Conservation (phyloP, 228 moss, liverwort and hornwort species). For the Sphagnum fallax region DNA sequence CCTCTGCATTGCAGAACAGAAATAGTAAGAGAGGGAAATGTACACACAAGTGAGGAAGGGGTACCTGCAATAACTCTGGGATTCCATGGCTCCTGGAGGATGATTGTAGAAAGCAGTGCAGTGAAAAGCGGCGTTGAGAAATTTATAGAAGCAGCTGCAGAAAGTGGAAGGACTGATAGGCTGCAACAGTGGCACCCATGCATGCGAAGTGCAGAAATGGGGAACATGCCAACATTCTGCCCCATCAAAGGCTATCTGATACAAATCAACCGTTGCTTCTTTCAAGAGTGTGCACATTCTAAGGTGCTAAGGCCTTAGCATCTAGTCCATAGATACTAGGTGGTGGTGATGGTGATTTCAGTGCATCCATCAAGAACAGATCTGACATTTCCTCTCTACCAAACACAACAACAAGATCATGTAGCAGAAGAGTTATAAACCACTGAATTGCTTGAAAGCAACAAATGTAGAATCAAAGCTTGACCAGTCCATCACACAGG, state of each 20-base stretch:
- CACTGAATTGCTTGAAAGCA: too few relatives aligned
- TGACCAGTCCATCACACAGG: too few relatives aligned
- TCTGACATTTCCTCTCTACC: too few relatives aligned
- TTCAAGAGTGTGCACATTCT: not conserved
- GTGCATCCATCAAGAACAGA: too few relatives aligned
- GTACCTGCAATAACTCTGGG: conserved; percentile 1
- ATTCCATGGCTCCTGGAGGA: conserved; percentile 2
- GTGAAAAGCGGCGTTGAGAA: conserved; percentile 1
- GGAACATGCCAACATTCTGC: conserved; percentile 2
- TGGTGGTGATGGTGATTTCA: too few relatives aligned
- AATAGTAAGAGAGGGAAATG: not conserved
- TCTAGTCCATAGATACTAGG: too few relatives aligned
- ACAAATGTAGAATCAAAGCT: too few relatives aligned
- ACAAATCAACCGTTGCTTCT: conserved; percentile 1
- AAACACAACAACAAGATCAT: too few relatives aligned
- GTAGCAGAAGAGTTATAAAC: too few relatives aligned
- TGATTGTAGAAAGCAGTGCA: not conserved
- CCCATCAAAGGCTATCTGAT: conserved; percentile 8
- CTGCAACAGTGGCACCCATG: conserved; percentile 5
- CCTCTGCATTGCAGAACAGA: not conserved
- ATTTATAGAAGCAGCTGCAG: conserved; percentile 1
- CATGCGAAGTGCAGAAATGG: conserved; percentile 1
- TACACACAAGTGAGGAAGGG: not conserved
- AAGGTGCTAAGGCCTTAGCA: too few relatives aligned
- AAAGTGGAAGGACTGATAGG: conserved; percentile 1